Base-by-base conservation (phyloP, 371 early-diverging fungal species). In the Phascolomyces articulosus region DNA sequence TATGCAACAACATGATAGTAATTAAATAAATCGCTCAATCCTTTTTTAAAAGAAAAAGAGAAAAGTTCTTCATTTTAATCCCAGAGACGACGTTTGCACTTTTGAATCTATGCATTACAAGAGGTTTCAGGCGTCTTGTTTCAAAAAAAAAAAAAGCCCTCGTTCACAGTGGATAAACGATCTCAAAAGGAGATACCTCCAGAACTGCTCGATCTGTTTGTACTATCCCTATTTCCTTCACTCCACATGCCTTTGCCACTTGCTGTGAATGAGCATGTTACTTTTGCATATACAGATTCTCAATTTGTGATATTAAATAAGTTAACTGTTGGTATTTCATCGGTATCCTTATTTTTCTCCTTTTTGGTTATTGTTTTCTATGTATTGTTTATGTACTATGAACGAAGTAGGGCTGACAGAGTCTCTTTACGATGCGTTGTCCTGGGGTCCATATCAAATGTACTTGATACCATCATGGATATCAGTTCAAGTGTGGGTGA, bases 351-450 rank as follows among this genome's bases (percentile, higher is more conserved):
- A 20, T 9, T 23, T 21, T 31, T 38, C 8, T 48, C 34, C 8
- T 10, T 41, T 47, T 4, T 23, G 16, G 34, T 44, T 2, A 9
- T 44, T 13, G 4, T 58, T 16, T 58, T 58, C 24, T 58, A 58
- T 44, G 44, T 13, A 20, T 18, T 38, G n/a, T 51, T 20, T 31
- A 49, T 18, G 31, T 61, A 48, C 15, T 49, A 21, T 29, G 34
- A 61, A 3, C n/a, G 63, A 16, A 23, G 40, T 10, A 26, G 40
- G 40, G 63, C 63, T 8, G 68, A 77, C 26, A 58, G 74, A 28
- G 64, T 77, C n/a, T 77, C 74, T 1, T 20, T 77, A n/a, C 55
- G 74, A 11, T 77, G 77, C 40, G 77, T 77, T 13, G 64, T 67
- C 11, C 21, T 63, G 3, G 67, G 72, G 2, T 58, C 56, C 15